Base-by-base conservation (phyloP, 2,329 filamentous ascomycete genomes). In the Fusarium setosum region DNA sequence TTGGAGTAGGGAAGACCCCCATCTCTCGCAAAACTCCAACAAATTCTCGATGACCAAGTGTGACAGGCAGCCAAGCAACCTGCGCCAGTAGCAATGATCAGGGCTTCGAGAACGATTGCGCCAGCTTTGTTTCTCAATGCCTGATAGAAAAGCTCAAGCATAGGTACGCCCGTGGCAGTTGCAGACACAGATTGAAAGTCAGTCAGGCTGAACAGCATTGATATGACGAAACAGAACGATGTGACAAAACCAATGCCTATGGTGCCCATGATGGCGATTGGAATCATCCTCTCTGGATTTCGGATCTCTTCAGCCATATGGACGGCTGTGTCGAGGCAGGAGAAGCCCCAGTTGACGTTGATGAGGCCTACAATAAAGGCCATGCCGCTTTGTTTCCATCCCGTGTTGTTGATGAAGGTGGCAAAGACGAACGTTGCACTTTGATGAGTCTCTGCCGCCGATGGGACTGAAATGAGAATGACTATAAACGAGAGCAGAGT, bases 1-100 rank as follows among this genome's bases (percentile, higher is more conserved):
- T 5, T 32, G 3, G 59, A 61, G 6, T 20, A 37, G 13, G 59
- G 59, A 4, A 61, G 34, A 9, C 59, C 59, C 3, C 50, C 44
- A n/a, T 61, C 59, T 58, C 59, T 26, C 4, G 59, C 48, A 38
- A 61, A 61, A 5, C 47, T 53, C 59, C 59, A 61, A 20, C 59
- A 61, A 10, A 61, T 26, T n/a, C 59, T 21, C 17, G 59, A 37
- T 23, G 45, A 40, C 48, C 54, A 61, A 20, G 59, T 61, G 20
- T 61, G 59, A 10, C 40, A 58, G 18, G 59, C 59, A 50, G 34
- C 40, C 13, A 61, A 38, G 32, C 54, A 61, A n/a, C 59, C 54
- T 9, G 26, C 29, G 11, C 54, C 54, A 6, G 59, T 54, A 2
- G 38, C 29, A 18, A 59, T 41, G 7, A 61, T 50, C 12, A 59